Evolutionary conservation across 345 rosid genomes (phyloP), one percentile per base, ranked within the genome.

Genomic region (Gossypium arboreum): DNA sequence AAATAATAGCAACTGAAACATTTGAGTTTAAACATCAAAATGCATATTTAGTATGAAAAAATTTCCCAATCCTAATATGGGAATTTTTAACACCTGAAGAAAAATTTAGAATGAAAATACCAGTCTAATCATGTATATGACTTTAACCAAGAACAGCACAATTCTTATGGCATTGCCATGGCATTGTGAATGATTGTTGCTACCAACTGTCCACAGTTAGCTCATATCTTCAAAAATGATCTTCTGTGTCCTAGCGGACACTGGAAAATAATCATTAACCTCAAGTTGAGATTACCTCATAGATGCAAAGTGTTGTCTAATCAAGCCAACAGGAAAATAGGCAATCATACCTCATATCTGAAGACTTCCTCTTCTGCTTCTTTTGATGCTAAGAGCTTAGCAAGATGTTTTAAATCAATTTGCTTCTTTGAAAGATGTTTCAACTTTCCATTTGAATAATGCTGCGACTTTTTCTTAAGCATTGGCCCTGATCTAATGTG

Each of bases 291-390:
- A 71, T 54, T n/a, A 43, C 16, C 12, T 41, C 16, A 15, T 16
- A 69, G 27, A 48, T 34, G 63, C 70, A 18, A 51, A 51, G 16
- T 24, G 41, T 5, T 1, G 12, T 27, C 57, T 15, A 59, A 59
- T 59, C 66, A 59, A 10, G 55, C 60, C n/a, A 58, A n/a, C 52
- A 24, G 22, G 44, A 45, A 61, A 62, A 44, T 59, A 47, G 43
- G 43, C 41, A 58, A 56, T 68, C 27, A 7, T 84, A 95, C 99
- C 96, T 93, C 98, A 58, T 79, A 82, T 73, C 74, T 81, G 72
- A 87, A 87, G 66, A 95, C 79, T 83, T 93, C 99, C 52, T 90
- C 89, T 69, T 76, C 91, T 68, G 97, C 96, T 81, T 91, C 92
- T 76, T 84, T 84, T 72, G 79, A 76, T 58, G 88, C 88, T 57